Conservation (phyloP, 176 grass and related monocot genomes). For the Juncus effusus region DNA sequence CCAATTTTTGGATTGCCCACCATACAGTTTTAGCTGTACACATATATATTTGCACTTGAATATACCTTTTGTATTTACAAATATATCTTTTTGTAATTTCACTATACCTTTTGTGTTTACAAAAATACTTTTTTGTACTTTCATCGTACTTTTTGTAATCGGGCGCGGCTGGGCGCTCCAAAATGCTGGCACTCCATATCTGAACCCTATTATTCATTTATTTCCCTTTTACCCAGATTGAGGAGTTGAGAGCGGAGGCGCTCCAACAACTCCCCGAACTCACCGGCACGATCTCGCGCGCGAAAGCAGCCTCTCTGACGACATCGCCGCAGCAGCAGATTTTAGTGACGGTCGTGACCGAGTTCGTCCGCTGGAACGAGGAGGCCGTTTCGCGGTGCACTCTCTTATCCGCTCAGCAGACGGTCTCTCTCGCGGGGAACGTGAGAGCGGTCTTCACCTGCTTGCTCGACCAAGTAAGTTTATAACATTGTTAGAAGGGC, state of each 20-base stretch:
- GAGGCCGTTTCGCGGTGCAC: conserved; percentile 97
- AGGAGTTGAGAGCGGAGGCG: conserved; percentile 72
- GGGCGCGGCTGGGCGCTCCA: too few species aligned
- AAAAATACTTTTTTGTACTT: too few species aligned
- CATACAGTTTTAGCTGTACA: too few species aligned
- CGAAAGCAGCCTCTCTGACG: conserved; percentile 65
- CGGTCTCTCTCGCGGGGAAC: conserved; percentile 68
- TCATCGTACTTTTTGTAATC: too few species aligned
- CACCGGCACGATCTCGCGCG: conserved; percentile 76
- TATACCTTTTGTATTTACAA: too few species aligned
- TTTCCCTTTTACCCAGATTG: conserved; percentile 44
- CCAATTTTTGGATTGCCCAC: too few species aligned
- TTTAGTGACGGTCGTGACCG: conserved; percentile 92
- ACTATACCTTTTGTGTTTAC: too few species aligned
- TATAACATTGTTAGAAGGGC: too few species aligned
- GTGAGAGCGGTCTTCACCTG: conserved; percentile 80
- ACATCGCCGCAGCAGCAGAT: conserved; percentile 70
- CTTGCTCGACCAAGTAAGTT: conserved; percentile 97
- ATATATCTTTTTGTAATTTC: too few species aligned
- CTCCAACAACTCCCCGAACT: conserved; percentile 74
- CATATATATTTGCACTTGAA: too few species aligned
- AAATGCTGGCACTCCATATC: too few species aligned
- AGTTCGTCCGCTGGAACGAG: conserved; percentile 96
- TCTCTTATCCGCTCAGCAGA: conserved; percentile 89
- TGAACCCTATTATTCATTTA: too few species aligned